Conservation (phyloP, 148 eudicot species). For the Persicaria tinctoria region DNA sequence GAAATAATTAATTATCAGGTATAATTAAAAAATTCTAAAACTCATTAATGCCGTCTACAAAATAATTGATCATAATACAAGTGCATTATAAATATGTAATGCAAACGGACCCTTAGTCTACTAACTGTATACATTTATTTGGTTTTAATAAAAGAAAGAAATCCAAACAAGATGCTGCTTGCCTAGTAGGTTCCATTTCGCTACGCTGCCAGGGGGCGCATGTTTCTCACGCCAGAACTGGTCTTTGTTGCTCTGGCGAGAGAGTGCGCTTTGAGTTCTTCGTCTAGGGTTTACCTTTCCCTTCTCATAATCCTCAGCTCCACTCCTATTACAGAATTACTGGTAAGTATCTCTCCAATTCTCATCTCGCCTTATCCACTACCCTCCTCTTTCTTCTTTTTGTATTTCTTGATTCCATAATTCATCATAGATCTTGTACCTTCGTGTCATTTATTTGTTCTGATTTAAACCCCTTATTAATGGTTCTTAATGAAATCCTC, state of each 20-base stretch:
- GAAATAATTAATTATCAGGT: no score
- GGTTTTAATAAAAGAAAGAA: no score
- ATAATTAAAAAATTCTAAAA: no score
- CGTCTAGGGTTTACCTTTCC: slow-evolving; percentile 7
- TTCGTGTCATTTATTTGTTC: not conserved
- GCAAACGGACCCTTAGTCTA: no score
- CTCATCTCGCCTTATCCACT: not conserved
- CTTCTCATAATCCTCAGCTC: not conserved
- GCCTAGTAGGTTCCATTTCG: no score
- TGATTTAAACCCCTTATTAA: not conserved
- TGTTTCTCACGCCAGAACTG: not conserved
- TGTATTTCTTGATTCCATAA: not conserved
- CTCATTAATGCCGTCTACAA: no score
- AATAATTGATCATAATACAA: no score
- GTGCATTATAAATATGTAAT: no score
- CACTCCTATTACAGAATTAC: not conserved
- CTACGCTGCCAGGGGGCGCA: not conserved
- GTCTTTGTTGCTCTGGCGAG: not conserved
- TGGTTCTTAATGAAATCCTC: slow-evolving; percentile 1
- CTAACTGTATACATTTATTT: no score
- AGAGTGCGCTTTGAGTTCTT: not conserved
- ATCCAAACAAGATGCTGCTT: no score
- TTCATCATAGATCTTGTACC: not conserved
- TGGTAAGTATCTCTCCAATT: not conserved
- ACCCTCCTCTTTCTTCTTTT: not conserved